phyloP scores from a whole-genome alignment of 179 eudicot genomes.

The Beta lomatogona region DNA sequence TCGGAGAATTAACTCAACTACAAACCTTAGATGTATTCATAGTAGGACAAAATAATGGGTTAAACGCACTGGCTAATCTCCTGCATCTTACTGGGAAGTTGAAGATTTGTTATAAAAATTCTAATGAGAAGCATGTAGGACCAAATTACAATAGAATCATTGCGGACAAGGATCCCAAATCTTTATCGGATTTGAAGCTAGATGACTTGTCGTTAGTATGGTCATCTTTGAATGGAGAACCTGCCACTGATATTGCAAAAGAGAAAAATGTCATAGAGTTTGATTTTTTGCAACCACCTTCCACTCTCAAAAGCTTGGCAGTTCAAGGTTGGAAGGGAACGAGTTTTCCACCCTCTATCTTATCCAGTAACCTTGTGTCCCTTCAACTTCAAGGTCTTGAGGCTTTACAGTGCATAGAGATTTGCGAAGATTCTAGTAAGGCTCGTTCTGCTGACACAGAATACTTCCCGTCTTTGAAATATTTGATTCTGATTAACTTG shows the following conservation, averaged over 20 bases:
- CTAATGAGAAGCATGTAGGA: not conserved
- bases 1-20: constrained; percentile 17
- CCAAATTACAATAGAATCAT: not conserved
- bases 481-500: not conserved
- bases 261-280: not conserved
- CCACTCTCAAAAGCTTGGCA: not conserved
- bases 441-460: not conserved
- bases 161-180: not conserved
- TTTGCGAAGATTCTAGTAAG: too few species aligned
- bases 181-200: not conserved
- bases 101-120: not conserved
- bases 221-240: not conserved
- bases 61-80: not conserved
- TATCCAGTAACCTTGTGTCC: not conserved
- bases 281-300: constrained; percentile 5
- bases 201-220: not conserved
- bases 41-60: constrained; percentile 16
- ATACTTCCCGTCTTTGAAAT: constrained; percentile 21
- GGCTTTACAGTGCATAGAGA: constrained; percentile 12
- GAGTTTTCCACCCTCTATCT: not conserved
- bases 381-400: not conserved
- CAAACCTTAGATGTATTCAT: constrained; percentile 16
- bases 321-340: not conserved
- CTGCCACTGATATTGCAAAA: not conserved
- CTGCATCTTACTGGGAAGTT: not conserved